Evolutionary conservation across 352 stramenopile species (phyloP).

Genomic region (Phytophthora macrochlamydospora): DNA sequence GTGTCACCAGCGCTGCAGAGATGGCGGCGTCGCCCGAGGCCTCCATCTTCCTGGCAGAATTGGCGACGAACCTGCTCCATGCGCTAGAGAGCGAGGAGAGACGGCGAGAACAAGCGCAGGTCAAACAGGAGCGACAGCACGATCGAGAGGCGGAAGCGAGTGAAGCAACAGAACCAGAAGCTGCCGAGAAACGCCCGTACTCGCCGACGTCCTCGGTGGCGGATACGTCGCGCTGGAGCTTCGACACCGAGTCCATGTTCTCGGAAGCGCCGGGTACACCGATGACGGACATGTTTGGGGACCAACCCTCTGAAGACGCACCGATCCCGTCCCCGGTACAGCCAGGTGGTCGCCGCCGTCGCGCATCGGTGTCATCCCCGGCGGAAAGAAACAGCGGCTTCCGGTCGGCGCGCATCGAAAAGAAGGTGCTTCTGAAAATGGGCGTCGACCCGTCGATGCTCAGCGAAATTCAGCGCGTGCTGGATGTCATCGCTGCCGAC

Average conservation of each 20-base stretch:
- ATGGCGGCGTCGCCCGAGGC: slow-evolving; percentile 71
- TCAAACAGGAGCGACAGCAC: slow-evolving; percentile 12
- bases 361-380: slow-evolving; percentile 14
- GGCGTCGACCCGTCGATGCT: slow-evolving; percentile 74
- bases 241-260: slow-evolving; percentile 61
- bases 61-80: slow-evolving; percentile 79
- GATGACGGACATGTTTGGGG: slow-evolving; percentile 25
- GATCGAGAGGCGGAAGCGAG: slow-evolving; percentile 10
- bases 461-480: slow-evolving; percentile 69
- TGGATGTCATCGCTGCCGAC: slow-evolving; percentile 58
- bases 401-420: slow-evolving; percentile 74
- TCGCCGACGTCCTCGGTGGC: slow-evolving; percentile 50
- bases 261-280: slow-evolving; percentile 42
- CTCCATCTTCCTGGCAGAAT: slow-evolving; percentile 76
- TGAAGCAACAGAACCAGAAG: slow-evolving; percentile 8
- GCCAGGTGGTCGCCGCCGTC: slow-evolving; percentile 5
- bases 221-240: slow-evolving; percentile 47
- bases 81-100: slow-evolving; percentile 61
- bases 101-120: slow-evolving; percentile 26
- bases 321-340: slow-evolving; percentile 10
- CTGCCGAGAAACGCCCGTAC: slow-evolving; percentile 33
- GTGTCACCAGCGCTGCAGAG: slow-evolving; percentile 50
- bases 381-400: slow-evolving; percentile 39
- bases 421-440: slow-evolving; percentile 76
- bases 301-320: slow-evolving; percentile 14